Evolutionary conservation across 345 rosid species (phyloP), one percentile per base, ranked within the genome.

Genomic region (Ceriops tagal): DNA sequence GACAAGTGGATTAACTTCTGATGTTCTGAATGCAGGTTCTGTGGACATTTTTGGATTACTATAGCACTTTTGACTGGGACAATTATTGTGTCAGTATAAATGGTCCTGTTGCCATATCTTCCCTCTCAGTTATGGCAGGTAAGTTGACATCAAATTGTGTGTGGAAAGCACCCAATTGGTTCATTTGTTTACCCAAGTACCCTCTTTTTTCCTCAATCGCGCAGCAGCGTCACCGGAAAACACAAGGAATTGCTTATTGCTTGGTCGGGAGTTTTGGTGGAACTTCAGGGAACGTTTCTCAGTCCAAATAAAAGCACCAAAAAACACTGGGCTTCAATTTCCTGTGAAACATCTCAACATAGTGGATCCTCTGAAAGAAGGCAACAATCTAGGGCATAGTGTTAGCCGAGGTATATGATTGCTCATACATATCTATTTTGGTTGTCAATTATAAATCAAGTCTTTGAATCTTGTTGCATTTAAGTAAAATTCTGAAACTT

Each of bases 61-160:
- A 87, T 73, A 92, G 98, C 90, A 89, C 88, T 80, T 92, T 96
- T 65, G 98, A 96, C 70, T 96, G 99, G 96, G 95, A 90, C 67
- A 92, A 84, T 66, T 90, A 85, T 62, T 90, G 99, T 68, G 83
- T 90, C 73, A 92, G 90, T 82, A 79, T 96, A 76, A 85, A 74
- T 68, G 98, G 98, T 58, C 98, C 85, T 1, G 80, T 89, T 58
- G 80, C 82, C 58, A 52, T 88, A 74, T 84, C 98, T 20, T 79
- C 88, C 52, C 72, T 85, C 68, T 96, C 90, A 18, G 90, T 86
- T 15, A 63, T 87, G 72, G 82, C 81, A 34, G 93, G 98, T 93
- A 79, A 83, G 88, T 31, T 46, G 37, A 19, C 55, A 22, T 19
- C 37, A 31, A 35, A 30, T 43, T 72, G 21, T n/a, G 16, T 34